Conservation (phyloP, 2,329 filamentous ascomycete species). For the Exophiala phaeomuriformis region DNA sequence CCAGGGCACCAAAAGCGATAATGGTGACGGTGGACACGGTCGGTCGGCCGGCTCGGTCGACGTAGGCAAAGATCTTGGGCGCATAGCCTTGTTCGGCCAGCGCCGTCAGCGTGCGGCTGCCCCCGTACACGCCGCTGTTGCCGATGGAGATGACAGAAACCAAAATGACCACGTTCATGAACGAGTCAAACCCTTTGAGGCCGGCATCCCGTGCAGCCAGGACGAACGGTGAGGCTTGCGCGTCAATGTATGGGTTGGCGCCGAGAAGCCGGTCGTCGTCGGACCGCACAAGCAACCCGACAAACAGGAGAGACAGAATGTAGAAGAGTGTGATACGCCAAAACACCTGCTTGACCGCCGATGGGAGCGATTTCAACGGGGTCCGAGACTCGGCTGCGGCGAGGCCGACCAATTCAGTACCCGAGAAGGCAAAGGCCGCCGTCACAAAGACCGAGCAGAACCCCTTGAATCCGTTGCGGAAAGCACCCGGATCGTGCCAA, state of each 20-base stretch:
- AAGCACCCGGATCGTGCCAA: conserved; percentile 54
- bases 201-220: conserved; percentile 56
- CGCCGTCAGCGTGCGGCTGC: conserved; percentile 52
- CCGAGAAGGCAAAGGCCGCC: conserved; percentile 45
- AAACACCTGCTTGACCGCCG: conserved; percentile 46
- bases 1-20: conserved; percentile 36
- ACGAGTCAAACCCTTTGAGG: conserved; percentile 52
- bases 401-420: conserved; percentile 48
- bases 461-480: conserved; percentile 43
- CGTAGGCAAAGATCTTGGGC: conserved; percentile 39
- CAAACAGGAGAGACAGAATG: conserved; percentile 40
- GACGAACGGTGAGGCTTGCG: conserved; percentile 55
- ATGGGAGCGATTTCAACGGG: conserved; percentile 43
- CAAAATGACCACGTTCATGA: conserved; percentile 57
- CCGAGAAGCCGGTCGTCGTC: conserved; percentile 36
- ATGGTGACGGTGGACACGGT: conserved; percentile 35
- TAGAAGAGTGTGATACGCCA: conserved; percentile 47
- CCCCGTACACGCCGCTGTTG: conserved; percentile 52
- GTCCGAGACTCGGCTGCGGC: conserved; percentile 48
- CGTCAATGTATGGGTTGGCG: conserved; percentile 32
- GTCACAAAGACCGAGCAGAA: conserved; percentile 51
- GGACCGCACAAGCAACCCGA: conserved; percentile 40
- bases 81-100: conserved; percentile 42
- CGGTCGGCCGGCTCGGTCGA: conserved; percentile 41
- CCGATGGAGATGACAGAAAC: conserved; percentile 55